Evolutionary conservation across 345 rosid genomes (phyloP).

Genomic region (Brassica incana): DNA sequence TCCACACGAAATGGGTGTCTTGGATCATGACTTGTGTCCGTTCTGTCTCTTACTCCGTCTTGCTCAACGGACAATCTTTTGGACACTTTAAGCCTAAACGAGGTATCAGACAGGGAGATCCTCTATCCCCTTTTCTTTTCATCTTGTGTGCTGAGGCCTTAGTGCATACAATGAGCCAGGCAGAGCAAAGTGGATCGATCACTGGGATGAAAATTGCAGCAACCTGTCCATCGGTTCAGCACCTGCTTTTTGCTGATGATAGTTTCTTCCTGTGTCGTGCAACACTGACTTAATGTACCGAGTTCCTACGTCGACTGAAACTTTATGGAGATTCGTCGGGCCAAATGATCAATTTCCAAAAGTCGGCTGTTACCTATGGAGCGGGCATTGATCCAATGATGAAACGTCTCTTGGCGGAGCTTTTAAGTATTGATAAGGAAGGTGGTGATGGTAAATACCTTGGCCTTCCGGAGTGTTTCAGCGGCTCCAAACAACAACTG

Average conservation of each 20-base stretch:
- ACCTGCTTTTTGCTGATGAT: neutral
- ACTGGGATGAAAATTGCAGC: neutral
- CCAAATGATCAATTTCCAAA: neutral
- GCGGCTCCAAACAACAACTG: neutral
- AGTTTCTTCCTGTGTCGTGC: neutral
- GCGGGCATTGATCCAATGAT: neutral
- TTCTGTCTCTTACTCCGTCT: too few relatives aligned
- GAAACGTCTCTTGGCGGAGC: neutral
- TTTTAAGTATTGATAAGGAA: neutral
- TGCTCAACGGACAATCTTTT: too few relatives aligned
- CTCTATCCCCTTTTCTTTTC: neutral
- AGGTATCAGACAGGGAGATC: neutral
- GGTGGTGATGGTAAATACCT: neutral
- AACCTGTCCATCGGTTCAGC: neutral
- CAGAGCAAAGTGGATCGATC: too few relatives aligned
- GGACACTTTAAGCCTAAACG: too few relatives aligned
- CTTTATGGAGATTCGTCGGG: neutral
- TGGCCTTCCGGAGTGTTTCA: neutral
- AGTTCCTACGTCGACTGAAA: neutral
- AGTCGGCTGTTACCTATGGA: neutral
- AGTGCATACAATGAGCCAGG: neutral
- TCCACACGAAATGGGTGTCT: neutral
- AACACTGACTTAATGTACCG: neutral
- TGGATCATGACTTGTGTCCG: too few relatives aligned
- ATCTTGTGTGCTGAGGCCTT: neutral